A percentile compares a stretch with the other conserved stretches of the same genome.
phyloP scores from a whole-genome alignment of 257 asterid genomes.

The Verbena officinalis region DNA sequence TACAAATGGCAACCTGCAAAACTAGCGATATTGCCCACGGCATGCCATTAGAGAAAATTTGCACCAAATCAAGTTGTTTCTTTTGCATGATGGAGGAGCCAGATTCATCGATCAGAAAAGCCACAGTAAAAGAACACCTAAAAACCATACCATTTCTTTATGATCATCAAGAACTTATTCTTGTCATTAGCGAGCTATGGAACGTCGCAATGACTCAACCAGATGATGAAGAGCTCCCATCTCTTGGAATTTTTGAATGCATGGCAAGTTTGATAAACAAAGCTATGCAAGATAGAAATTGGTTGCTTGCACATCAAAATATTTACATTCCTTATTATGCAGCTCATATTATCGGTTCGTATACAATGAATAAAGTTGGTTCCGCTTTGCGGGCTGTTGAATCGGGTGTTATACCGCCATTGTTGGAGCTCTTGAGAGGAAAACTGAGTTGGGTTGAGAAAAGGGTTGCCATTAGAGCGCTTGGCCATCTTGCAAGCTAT shows the following conservation, averaged over 20 bases:
- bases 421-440: slow-evolving; percentile 76
- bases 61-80: slow-evolving; percentile 56
- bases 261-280: slow-evolving; percentile 55
- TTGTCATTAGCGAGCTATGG: slow-evolving; percentile 76
- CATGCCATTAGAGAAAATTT: slow-evolving; percentile 35
- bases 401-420: slow-evolving; percentile 55
- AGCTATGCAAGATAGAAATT: slow-evolving; percentile 46
- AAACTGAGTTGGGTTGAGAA: slow-evolving; percentile 89
- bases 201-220: slow-evolving; percentile 70
- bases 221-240: slow-evolving; percentile 56
- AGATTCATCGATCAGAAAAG: slow-evolving; percentile 45
- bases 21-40: too few relatives aligned
- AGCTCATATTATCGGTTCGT: slow-evolving; percentile 82
- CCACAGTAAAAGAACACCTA: slow-evolving; percentile 42
- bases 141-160: slow-evolving; percentile 39
- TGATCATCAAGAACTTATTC: slow-evolving; percentile 59
- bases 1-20: slow-evolving; percentile 6
- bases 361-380: slow-evolving; percentile 58
- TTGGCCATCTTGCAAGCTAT: slow-evolving; percentile 86
- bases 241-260: slow-evolving; percentile 71
- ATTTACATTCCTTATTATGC: slow-evolving; percentile 80
- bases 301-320: slow-evolving; percentile 67
- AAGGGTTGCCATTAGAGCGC: slow-evolving; percentile 82
- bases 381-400: slow-evolving; percentile 56
- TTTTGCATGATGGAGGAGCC: slow-evolving; percentile 69